These are phyloP conservation scores for Chondrus crispus DNA, from an alignment of 23 red algal species.

Conservation along the genomic window DNA sequence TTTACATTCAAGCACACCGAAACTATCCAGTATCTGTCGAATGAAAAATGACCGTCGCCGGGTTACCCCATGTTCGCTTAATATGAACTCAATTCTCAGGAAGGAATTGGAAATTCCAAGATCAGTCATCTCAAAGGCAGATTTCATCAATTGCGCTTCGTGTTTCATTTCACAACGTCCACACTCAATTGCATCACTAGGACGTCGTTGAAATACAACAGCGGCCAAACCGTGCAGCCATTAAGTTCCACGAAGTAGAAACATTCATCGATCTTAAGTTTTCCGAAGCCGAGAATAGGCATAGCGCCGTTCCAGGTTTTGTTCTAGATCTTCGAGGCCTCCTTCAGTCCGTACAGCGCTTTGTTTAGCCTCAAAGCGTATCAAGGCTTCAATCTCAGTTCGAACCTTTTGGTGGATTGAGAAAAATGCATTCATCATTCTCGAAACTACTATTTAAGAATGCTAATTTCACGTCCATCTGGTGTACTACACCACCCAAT, in stretches of 20 bases:
- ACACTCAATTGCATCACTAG: too few species aligned
- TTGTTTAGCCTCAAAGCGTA: neutral
- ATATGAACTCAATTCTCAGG: too few species aligned
- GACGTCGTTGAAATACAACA: neutral
- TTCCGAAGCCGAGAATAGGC: neutral
- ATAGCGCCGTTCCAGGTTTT: neutral
- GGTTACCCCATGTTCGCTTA: too few species aligned
- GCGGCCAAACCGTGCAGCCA: neutral
- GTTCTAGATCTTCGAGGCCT: neutral
- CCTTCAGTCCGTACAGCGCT: neutral
- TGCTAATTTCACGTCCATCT: neutral
- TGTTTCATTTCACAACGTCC: too few species aligned
- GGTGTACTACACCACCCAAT: neutral
- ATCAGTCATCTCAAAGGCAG: too few species aligned
- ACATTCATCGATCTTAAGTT: neutral
- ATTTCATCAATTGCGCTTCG: too few species aligned
- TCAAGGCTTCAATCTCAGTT: neutral
- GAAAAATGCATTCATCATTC: neutral
- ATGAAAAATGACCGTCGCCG: too few species aligned
- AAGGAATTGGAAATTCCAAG: too few species aligned
- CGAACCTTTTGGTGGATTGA: neutral
- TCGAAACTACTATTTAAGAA: neutral
- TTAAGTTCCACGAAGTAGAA: neutral
- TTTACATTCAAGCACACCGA: neutral
- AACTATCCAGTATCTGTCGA: neutral